Conservation (phyloP, 129 eudicot genomes). For the Lonicera japonica region DNA sequence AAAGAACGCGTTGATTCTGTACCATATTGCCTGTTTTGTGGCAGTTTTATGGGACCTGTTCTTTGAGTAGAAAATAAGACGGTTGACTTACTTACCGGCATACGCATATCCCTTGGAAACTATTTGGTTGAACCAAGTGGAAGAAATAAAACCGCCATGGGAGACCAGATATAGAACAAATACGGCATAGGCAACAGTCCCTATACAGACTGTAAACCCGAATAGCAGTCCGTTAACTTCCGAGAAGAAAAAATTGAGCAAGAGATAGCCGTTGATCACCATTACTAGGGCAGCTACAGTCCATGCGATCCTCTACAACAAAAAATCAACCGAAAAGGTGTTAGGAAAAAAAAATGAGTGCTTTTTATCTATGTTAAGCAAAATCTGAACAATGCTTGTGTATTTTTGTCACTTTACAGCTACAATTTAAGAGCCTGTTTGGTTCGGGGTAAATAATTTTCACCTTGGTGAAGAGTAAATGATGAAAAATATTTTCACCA, state of each 20-base stretch:
- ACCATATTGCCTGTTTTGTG: too few relatives aligned
- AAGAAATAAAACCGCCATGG: slow-evolving; percentile 42
- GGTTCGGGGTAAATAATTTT: too few relatives aligned
- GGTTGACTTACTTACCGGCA: slow-evolving; percentile 24
- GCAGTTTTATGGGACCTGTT: not conserved
- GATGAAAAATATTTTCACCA: too few relatives aligned
- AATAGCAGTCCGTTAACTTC: slow-evolving; percentile 67
- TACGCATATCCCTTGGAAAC: slow-evolving; percentile 37
- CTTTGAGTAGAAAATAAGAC: not conserved
- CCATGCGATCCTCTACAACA: slow-evolving; percentile 16
- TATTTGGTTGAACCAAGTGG: slow-evolving; percentile 42
- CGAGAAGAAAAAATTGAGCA: slow-evolving; percentile 56
- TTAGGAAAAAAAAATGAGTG: not conserved
- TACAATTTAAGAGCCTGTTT: too few relatives aligned
- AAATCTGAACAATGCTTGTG: too few relatives aligned
- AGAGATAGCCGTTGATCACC: slow-evolving; percentile 82
- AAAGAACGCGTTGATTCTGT: not conserved
- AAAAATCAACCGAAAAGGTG: not conserved
- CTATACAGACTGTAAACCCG: slow-evolving; percentile 40
- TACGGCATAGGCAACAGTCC: slow-evolving; percentile 46
- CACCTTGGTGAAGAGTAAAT: too few relatives aligned
- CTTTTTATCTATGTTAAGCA: slow-evolving; percentile 86
- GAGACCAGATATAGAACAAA: slow-evolving; percentile 66
- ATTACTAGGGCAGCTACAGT: slow-evolving; percentile 85
- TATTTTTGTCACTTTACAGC: too few relatives aligned